Percentiles rank a stretch among this genome's conserved stretches.
phyloP scores from a whole-genome alignment of 495 filamentous ascomycete genomes.

The Aspergillus kassunensis region DNA sequence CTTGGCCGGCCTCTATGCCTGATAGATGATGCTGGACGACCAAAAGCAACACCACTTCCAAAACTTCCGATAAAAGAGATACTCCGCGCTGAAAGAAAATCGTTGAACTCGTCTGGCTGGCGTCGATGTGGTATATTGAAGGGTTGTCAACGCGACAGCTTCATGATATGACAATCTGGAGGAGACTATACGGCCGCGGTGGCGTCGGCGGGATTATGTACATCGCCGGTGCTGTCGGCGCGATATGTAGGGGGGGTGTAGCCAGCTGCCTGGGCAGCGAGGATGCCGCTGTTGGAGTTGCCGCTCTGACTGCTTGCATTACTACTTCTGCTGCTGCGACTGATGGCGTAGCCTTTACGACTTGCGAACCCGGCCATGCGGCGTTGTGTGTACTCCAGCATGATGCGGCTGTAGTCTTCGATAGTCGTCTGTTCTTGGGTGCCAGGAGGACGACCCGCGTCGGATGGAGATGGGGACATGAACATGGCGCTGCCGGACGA shows the following conservation, averaged over 20 bases:
- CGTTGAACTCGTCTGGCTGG: neutral
- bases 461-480: slow-evolving; percentile 21
- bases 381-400: slow-evolving; percentile 44
- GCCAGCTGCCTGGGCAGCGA: slow-evolving; percentile 21
- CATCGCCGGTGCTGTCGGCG: neutral
- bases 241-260: slow-evolving; percentile 1
- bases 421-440: slow-evolving; percentile 25
- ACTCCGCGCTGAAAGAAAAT: neutral
- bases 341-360: slow-evolving; percentile 16
- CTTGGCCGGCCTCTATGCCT: neutral
- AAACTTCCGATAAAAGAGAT: neutral
- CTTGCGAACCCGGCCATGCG: slow-evolving; percentile 42
- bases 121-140: no score
- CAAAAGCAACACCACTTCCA: neutral
- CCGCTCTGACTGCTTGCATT: slow-evolving; percentile 30
- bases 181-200: neutral
- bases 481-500: neutral
- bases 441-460: slow-evolving; percentile 18
- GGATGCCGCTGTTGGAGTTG: slow-evolving; percentile 15
- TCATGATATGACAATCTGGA: neutral
- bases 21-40: neutral
- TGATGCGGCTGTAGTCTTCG: slow-evolving; percentile 44
- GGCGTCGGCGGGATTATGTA: neutral
- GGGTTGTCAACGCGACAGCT: no score
- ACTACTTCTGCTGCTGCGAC: slow-evolving; percentile 34